These are phyloP conservation scores for Pyrrhoderma noxium DNA, from an alignment of 1,284 basidiomycete genomes.

Conservation along the genomic window DNA sequence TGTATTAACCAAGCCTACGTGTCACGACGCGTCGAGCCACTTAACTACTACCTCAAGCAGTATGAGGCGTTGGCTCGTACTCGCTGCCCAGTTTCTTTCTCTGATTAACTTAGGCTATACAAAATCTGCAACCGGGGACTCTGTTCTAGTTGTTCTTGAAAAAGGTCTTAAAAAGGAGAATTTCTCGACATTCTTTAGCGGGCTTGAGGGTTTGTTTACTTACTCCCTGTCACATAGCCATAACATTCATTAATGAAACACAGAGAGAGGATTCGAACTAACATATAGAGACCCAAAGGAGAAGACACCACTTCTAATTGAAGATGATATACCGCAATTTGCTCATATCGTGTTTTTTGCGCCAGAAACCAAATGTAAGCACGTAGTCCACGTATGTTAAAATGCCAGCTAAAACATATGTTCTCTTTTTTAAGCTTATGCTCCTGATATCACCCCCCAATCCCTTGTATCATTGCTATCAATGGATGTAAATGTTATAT, in stretches of 20 bases:
- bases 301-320: conserved; percentile 53
- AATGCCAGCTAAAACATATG: conserved; percentile 10
- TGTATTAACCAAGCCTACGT: background rate
- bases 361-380: conserved; percentile 73
- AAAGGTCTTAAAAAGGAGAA: conserved; percentile 53
- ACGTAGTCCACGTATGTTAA: background rate
- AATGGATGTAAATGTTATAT: conserved; percentile 75
- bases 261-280: conserved; percentile 73
- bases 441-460: conserved; percentile 79
- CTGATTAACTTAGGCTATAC: conserved; percentile 33
- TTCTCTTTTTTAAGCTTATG: conserved; percentile 46
- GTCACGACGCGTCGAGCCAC: background rate
- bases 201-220: conserved; percentile 56
- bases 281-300: conserved; percentile 79
- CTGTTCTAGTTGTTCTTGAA: conserved; percentile 80
- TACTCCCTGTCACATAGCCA: background rate
- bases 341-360: conserved; percentile 81
- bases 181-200: conserved; percentile 77
- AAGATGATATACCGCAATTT: conserved; percentile 69
- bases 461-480: conserved; percentile 68
- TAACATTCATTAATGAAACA: background rate
- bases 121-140: conserved; percentile 76
- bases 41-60: conserved; percentile 7
- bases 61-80: conserved; percentile 17
- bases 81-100: conserved; percentile 10